Evolutionary conservation across 306 rosid species (phyloP).

Genomic region (Fragaria nilgerrensis): DNA sequence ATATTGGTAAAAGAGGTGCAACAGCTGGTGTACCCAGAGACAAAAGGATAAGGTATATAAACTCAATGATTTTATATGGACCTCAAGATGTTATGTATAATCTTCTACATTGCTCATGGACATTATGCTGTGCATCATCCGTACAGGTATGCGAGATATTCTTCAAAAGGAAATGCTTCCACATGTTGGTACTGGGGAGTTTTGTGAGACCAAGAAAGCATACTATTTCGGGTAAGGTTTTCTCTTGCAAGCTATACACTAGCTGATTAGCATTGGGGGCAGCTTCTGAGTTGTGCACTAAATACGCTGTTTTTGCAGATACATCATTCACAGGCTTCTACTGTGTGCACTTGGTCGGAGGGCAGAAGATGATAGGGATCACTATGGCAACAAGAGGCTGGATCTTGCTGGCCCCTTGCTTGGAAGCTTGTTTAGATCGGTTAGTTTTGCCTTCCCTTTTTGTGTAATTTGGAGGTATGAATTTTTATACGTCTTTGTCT

Average conservation of each 20-base stretch:
- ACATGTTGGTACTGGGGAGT: conserved; percentile 91
- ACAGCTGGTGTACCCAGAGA: conserved; percentile 92
- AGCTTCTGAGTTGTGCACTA: conserved; percentile 23
- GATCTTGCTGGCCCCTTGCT: conserved; percentile 99
- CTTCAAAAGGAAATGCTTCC: conserved; percentile 99
- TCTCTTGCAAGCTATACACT: conserved; percentile 4
- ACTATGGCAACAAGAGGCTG: conserved; percentile 94
- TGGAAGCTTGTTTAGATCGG: conserved; percentile 96
- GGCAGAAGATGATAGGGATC: conserved; percentile 98
- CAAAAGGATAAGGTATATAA: conserved; percentile 82
- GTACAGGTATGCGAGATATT: conserved; percentile 89
- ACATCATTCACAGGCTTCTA: conserved; percentile 92
- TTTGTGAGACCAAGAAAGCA: conserved; percentile 97
- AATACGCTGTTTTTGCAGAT: conserved; percentile 43
- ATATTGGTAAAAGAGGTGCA: conserved; percentile 96
- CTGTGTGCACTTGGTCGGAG: conserved; percentile 95
- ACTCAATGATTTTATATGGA: conserved; percentile 6
- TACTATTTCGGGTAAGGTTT: conserved; percentile 83
- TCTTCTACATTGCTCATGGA: conserved; percentile 22
- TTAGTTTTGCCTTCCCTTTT: conserved; percentile 26
- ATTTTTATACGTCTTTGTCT: conserved; percentile 1
- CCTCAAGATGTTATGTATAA: conserved; percentile 13
- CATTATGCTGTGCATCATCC: conserved; percentile 22
- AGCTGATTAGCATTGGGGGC: not conserved
- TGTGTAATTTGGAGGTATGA: not conserved